Percentiles rank a stretch among this genome's conserved stretches.
These are phyloP conservation scores for Chalaropsis ovoidea DNA, from an alignment of 2,329 filamentous ascomycete genomes.

Conservation along the genomic window DNA sequence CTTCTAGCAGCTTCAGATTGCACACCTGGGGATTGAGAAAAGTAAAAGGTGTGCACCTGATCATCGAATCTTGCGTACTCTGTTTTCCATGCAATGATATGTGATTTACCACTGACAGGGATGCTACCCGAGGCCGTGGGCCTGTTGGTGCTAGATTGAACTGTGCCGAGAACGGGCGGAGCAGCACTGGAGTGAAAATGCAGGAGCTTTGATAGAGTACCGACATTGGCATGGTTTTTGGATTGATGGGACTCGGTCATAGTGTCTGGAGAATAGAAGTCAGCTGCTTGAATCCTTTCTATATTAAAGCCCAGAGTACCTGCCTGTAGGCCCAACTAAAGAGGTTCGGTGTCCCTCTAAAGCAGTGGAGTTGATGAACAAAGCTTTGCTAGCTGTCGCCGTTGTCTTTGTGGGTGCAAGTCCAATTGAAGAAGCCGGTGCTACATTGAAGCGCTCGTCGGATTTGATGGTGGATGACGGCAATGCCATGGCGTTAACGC, in stretches of 20 bases:
- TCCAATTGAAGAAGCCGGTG: neutral
- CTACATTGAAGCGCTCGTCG: neutral
- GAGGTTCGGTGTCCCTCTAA: neutral
- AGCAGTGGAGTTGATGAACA: too few relatives aligned
- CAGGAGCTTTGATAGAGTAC: neutral
- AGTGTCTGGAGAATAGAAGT: neutral
- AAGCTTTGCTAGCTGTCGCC: neutral
- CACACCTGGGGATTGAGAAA: neutral
- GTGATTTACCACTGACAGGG: too few relatives aligned
- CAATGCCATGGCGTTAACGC: neutral
- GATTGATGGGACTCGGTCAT: neutral
- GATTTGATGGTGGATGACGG: neutral
- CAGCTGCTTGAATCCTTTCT: too few relatives aligned
- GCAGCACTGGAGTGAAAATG: neutral
- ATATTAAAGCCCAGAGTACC: neutral
- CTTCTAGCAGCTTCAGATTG: neutral
- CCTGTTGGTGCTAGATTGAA: neutral
- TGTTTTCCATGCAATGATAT: neutral
- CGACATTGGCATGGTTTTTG: neutral
- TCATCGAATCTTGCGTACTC: neutral
- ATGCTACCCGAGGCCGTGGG: too few relatives aligned
- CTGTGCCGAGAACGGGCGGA: neutral
- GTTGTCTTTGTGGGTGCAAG: neutral
- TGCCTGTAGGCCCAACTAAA: neutral
- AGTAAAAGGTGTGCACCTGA: neutral